Evolutionary conservation across 306 rosid genomes (phyloP), one percentile per base, ranked within the genome.

Genomic region (Cicer judaicum): DNA sequence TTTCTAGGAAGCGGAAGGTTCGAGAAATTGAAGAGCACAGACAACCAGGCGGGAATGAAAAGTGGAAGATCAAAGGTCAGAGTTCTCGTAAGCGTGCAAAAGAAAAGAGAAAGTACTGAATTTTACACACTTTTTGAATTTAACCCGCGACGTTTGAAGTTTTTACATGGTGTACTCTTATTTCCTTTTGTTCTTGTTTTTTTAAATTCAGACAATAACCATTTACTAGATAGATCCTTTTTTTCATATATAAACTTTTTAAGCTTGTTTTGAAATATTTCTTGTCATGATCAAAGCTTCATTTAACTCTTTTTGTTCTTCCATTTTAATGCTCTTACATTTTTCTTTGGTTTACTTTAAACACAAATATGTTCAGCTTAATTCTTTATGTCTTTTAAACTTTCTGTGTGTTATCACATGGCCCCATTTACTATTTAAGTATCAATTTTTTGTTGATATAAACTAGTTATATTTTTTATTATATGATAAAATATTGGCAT

Each of bases 181-280:
- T 84, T 73, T 72, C 78, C 60, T 70, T n/a, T 63, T 64, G 43
- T 76, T 67, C 65, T 65, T 59, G 34, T 29, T 29, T 29, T 68
- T 42, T 73, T 48, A 62, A 64, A 42, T 73, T 64, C 54, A 72
- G 55, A 78, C 71, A 64, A 39, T 77, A 5, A 11, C 47, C 65
- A 40, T 77, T 55, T 55, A 8, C 48, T 15, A 12, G 34, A 2
- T 29, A 29, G 34, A 29, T 29, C 34, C 34, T 29, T 29, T 29
- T n/a, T 29, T 29, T 29, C 34, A 29, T 29, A 29, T 29, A 29
- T 29, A 29, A 29, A 29, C 0, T 29, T 29, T 56, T 8, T 6
- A 49, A 2, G 7, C 59, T 42, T 8, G 0, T 70, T 67, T 65
- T 47, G 75, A 46, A 36, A 2, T 60, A 9, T 48, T 18, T 69